Base-by-base conservation (phyloP, 352 stramenopile species). In the Halophytophthora polymorphica region DNA sequence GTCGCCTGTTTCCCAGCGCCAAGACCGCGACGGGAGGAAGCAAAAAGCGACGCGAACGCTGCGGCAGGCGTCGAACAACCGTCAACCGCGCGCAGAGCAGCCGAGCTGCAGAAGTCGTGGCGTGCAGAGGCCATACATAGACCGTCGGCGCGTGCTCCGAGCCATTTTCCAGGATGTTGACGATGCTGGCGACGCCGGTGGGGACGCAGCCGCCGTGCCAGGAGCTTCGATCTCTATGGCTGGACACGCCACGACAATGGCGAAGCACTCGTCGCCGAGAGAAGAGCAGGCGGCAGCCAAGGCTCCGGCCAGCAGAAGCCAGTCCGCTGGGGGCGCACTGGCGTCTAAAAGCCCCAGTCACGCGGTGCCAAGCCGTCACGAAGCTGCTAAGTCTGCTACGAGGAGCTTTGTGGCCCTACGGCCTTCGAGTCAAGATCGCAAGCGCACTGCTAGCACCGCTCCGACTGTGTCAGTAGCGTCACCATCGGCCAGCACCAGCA, bases 151-250 rank as follows among this genome's bases (percentile, higher is more conserved):
- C 6, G 33, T 10, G 15, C 35, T 35, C 14, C 21, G 59, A 21
- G 49, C 36, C 21, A 63, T 64, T 68, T 68, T 68, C 19, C 25
- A 31, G 25, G 18, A 56, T 22, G 17, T 22, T 38, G 28, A 47
- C 45, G 13, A 10, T 38, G 33, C 33, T 6, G 51, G 42, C 38
- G 38, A 39, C 11, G 43, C 19, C 18, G 36, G 44, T 17, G 18
- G 42, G 25, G 40, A 29, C 44, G 25, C 39, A 15, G 6, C 46
- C 21, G 50, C 25, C 13, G 6, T 33, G 36, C 12, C 45, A 50
- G 37, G 22, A 44, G 28, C 5, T 45, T 46, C n/a, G 41, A 46
- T 21, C 17, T 46, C 23, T 19, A 21, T 17, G 4, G 5, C 22
- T 19, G 10, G 12, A 38, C 25, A 21, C 10, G 33, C 15, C 15